Base-by-base conservation (phyloP, 1,284 basidiomycete genomes). In the Cystobasidium sp. region DNA sequence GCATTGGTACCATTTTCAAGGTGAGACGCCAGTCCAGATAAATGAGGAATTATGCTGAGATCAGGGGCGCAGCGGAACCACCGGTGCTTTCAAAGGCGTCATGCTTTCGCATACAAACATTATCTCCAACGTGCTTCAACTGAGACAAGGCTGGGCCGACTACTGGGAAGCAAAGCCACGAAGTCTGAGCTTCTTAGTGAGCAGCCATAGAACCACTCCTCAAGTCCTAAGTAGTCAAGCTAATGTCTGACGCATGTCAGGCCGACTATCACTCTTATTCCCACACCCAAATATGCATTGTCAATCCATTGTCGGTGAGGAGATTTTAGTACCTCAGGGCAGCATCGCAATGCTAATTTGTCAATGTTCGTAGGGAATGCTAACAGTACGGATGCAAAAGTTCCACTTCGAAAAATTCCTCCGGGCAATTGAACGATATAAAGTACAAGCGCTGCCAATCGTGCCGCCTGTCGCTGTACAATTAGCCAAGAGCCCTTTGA, bases 381-480 rank as follows among this genome's bases (percentile, higher is more conserved):
- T 63, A 43, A 63, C 61, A 16, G 61, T 63, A 14, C 61, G 61
- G 1, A 67, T 67, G 65, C 52, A 67, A 43, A 58, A 53, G 31
- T 67, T 20, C 47, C 14, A 67, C 46, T 67, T 67, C 31, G 65
- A 67, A 22, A 55, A 67, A 7, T 67, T 67, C 46, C 65, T 67
- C 7, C 49, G 53, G 46, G 51, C 52, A 14, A 67, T 67, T 31
- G 47, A 67, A 47, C 31, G 44, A 16, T 67, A 67, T 37, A 24
- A 22, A 24, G 24, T n/a, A 5, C 22, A n/a, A 41, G 43, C 71
- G 4, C 73, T 75, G 1, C 75, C 76, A 20, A 58, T 79, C 55
- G 78, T 78, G 2, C 78, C 78, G 24, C 78, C 78, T 0, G 76
- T 78, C 37, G 74, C 76, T 0, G 76, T 78, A 22, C 78, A 70